Conservation (phyloP, 306 rosid genomes). For the Inga laurina region DNA sequence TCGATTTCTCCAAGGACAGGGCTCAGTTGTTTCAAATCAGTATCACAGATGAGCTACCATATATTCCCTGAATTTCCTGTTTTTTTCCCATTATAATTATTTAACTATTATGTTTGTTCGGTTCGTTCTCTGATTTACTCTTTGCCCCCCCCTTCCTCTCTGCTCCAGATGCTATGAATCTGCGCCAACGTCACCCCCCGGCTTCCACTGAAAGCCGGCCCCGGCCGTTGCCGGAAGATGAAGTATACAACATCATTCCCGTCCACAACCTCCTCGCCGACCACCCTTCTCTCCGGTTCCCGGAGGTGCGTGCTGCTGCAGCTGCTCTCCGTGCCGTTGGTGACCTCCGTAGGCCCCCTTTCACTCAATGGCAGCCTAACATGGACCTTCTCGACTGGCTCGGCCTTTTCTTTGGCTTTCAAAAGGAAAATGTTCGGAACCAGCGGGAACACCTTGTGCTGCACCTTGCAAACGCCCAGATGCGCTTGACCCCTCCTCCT, state of each 20-base stretch:
- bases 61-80: background rate
- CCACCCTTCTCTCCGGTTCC: background rate
- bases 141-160: background rate
- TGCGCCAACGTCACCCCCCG: background rate
- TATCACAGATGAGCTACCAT: background rate
- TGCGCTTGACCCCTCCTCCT: background rate
- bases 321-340: background rate
- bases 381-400: background rate
- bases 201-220: background rate
- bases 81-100: background rate
- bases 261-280: background rate
- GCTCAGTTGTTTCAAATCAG: slow-evolving; percentile 36
- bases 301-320: background rate
- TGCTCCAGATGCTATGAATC: background rate
- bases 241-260: background rate
- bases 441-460: background rate
- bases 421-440: background rate
- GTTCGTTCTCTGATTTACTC: background rate
- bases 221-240: background rate
- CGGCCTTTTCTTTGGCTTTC: background rate
- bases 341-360: background rate
- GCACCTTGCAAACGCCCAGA: background rate
- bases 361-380: background rate
- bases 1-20: slow-evolving; percentile 43
- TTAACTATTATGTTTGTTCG: background rate